Evolutionary conservation across 31 red algal species (phyloP).

Genomic region (Bonnemaisonia californica): DNA sequence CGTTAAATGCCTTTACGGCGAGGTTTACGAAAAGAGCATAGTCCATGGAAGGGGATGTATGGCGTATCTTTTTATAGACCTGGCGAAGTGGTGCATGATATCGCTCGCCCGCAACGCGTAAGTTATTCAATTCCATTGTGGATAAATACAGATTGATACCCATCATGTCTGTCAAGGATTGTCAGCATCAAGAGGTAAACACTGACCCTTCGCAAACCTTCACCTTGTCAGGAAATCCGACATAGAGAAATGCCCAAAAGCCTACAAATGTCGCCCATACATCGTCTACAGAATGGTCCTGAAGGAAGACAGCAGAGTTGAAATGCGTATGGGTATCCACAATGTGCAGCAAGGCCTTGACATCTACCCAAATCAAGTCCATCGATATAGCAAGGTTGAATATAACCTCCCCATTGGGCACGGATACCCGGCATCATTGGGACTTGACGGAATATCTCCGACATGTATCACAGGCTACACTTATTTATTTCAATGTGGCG

Average conservation of each 20-base stretch:
- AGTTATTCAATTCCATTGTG: background rate
- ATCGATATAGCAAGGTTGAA: constrained; percentile 19
- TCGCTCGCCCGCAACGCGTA: background rate
- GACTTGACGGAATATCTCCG: background rate
- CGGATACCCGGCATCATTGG: background rate
- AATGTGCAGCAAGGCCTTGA: background rate
- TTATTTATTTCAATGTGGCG: background rate
- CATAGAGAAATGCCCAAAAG: constrained; percentile 1
- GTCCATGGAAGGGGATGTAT: background rate
- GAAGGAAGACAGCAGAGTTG: constrained; percentile 2
- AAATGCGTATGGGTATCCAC: background rate
- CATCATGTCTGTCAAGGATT: background rate
- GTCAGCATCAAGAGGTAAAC: background rate
- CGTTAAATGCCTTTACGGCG: constrained; percentile 12
- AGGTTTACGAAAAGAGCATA: background rate
- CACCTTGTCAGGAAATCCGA: background rate
- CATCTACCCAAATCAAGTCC: constrained; percentile 15
- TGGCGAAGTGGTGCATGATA: constrained; percentile 2
- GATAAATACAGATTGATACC: background rate
- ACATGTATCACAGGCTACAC: background rate
- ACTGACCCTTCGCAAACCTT: background rate
- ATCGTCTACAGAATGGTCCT: background rate
- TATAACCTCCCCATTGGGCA: background rate
- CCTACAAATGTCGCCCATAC: background rate
- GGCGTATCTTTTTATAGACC: background rate